Conservation (phyloP, 345 rosid genomes). For the Viola odorata region DNA sequence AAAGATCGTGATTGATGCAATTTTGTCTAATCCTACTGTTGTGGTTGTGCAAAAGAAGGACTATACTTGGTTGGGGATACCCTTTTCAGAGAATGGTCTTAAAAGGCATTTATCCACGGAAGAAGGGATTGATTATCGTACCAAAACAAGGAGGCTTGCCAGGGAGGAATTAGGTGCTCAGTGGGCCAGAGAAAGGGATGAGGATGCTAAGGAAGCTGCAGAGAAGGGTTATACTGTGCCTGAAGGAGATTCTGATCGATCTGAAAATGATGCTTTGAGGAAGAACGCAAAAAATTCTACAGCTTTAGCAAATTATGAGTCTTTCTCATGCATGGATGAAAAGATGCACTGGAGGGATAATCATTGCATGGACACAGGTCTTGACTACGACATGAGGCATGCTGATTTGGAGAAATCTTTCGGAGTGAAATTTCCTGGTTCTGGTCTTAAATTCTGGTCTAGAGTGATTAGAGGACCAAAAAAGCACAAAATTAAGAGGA, state of each 20-base stretch:
- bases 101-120: constrained; percentile 62
- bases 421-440: constrained; percentile 73
- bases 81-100: constrained; percentile 48
- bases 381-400: constrained; percentile 76
- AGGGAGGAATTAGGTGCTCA: constrained; percentile 64
- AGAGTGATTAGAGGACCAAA: constrained; percentile 51
- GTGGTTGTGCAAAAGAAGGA: constrained; percentile 83
- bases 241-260: constrained; percentile 32
- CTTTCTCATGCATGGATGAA: constrained; percentile 62
- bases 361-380: constrained; percentile 72
- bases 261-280: constrained; percentile 34
- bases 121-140: constrained; percentile 94
- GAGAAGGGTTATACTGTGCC: constrained; percentile 66
- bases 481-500: constrained; percentile 60
- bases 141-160: constrained; percentile 66
- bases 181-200: constrained; percentile 60
- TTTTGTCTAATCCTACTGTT: constrained; percentile 62
- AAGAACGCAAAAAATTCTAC: constrained; percentile 32
- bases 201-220: constrained; percentile 70
- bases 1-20: constrained; percentile 81
- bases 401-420: constrained; percentile 90
- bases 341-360: constrained; percentile 73
- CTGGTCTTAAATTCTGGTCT: constrained; percentile 66
- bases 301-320: constrained; percentile 33
- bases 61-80: constrained; percentile 87